Base-by-base conservation (phyloP, 441 rosid species). In the Syzygium malaccense region DNA sequence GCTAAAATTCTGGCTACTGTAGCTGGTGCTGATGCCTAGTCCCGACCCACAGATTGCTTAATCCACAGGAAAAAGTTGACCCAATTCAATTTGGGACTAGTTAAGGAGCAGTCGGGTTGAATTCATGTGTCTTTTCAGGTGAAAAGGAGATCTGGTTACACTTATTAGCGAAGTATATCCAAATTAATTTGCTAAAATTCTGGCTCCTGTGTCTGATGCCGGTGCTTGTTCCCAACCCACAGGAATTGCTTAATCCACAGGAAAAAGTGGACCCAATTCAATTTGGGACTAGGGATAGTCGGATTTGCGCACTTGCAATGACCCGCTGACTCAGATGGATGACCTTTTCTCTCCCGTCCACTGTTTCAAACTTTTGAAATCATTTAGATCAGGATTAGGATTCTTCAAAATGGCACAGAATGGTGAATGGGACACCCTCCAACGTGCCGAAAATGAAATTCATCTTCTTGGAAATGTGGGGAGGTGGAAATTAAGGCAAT, bases 81-180 rank as follows among this genome's bases (percentile, higher is more conserved):
- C 83, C 51, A 7, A 37, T 37, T 71, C 51, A 0, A 23, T 12
- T 41, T 23, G 51, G 83, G 51, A 41, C 51, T 9, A 75, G n/a
- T n/a, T 57, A 45, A 10, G n/a, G 62, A 57, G 62, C 6, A 57
- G 28, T 8, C 12, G 60, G 17, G 83, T 75, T 1, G 80, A 71
- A 71, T 71, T 71, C n/a, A 0, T 20, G 28, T 37, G 28, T 68
- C 48, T 8, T 68, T 68, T 19, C 23, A 23, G 79, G 7, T 41
- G 18, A 75, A 0, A 23, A 75, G n/a, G 83, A 75, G n/a, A 75
- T 0, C 8, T 23, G n/a, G 0, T 41, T 12, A 41, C 53, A 13
- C 1, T 1, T 33, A 0, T 17, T 0, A 66, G 0, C 41, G 23
- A 17, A 30, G 41, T 66, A 32, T 8, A 66, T 8, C 0, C 23